Conservation (phyloP, 208 protist genomes). For the Leishmania guyanensis region DNA sequence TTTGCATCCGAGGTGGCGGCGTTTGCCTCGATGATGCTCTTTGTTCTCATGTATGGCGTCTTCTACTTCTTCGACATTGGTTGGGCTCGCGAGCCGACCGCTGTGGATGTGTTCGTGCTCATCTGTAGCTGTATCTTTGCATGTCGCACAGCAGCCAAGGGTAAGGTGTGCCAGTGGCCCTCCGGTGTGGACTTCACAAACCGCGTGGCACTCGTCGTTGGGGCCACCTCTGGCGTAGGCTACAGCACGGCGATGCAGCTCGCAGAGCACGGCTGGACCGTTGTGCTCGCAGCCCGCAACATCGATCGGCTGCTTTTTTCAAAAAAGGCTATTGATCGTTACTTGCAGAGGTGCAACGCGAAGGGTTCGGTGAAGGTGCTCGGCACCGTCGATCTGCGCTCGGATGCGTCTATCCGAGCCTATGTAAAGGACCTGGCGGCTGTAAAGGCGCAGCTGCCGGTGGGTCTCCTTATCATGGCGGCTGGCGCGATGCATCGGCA, state of each 20-base stretch:
- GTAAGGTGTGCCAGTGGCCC: constrained; percentile 67
- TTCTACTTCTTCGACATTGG: constrained; percentile 23
- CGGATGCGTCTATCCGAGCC: constrained; percentile 66
- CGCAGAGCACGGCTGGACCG: constrained; percentile 71
- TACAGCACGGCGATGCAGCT: constrained; percentile 74
- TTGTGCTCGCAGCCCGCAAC: constrained; percentile 72
- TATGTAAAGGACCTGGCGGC: constrained; percentile 48
- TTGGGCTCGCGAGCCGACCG: constrained; percentile 19
- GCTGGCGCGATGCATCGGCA: constrained; percentile 75
- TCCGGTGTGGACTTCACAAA: constrained; percentile 50
- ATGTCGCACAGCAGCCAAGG: constrained; percentile 52
- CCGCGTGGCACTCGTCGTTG: constrained; percentile 78
- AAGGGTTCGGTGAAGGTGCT: constrained; percentile 58
- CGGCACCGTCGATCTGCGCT: constrained; percentile 66
- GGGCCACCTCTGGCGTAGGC: constrained; percentile 80
- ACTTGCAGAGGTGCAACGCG: constrained; percentile 15
- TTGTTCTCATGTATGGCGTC: constrained; percentile 14
- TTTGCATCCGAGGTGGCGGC: constrained; percentile 64
- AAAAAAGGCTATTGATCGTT: constrained; percentile 39
- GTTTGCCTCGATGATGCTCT: constrained; percentile 18
- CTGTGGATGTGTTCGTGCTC: constrained; percentile 35
- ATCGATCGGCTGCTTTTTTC: constrained; percentile 57
- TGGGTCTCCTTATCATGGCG: constrained; percentile 77
- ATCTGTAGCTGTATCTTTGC: constrained; percentile 39
- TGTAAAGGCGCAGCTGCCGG: constrained; percentile 42